Base-by-base conservation (phyloP, 23 red algal species). In the Gracilaria caudata region DNA sequence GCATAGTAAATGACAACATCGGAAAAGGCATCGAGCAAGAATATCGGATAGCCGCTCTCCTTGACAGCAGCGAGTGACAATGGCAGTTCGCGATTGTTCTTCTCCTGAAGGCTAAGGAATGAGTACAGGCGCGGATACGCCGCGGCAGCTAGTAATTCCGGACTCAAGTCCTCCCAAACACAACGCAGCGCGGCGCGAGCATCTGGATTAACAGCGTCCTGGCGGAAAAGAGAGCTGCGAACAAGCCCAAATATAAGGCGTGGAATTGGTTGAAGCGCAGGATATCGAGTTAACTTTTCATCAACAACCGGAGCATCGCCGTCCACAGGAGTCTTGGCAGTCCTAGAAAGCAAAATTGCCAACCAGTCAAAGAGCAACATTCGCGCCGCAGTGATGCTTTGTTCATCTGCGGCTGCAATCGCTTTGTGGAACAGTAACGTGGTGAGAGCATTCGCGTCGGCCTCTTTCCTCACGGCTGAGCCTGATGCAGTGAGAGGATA, bases 21-120 rank as follows among this genome's bases (percentile, higher is more conserved):
- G 28, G 85, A 89, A 78, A 89, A 89, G 9, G 68, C 85, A 76
- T 89, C 85, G 17, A 89, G 68, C 32, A 89, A 78, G 68, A 89
- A 89, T 39, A 89, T 89, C 14, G 85, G 85, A 68, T 89, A 35
- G 20, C 85, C 85, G 41, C 85, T 44, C 7, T 89, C 57, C 45
- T 77, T 89, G 35, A 89, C 85, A 40, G 68, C 85, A 32, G 58
- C 71, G 10, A 51, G 49, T 3, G 85, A 89, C 45, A 89, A 49
- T 14, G 71, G 51, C 23, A 89, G 34, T 49, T 63, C 85, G 4
- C 16, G 36, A 21, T 66, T 89, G 36, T 55, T 79, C 55, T 79
- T 78, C 44, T 89, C 85, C 23, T 89, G 64, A 36, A 89, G 20
- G 57, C 68, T 89, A 4, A 78, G 53, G 33, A 89, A 89, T 79